These are phyloP conservation scores for Asterionellopsis glacialis DNA, from an alignment of 108 stramenopile genomes.

Conservation along the genomic window DNA sequence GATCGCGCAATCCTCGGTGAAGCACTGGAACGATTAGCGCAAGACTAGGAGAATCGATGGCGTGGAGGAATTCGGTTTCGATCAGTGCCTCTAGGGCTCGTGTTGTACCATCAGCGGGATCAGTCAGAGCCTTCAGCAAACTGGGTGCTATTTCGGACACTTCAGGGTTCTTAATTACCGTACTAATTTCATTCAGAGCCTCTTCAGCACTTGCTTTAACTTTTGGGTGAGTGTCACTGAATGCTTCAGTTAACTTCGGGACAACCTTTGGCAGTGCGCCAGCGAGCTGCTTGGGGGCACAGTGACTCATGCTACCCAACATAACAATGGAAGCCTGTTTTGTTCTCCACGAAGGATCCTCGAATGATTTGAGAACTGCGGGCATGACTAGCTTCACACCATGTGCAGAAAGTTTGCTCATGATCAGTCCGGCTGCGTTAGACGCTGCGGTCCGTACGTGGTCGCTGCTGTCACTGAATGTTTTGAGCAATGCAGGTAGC, in stretches of 20 bases:
- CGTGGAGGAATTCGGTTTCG: conserved; percentile 92
- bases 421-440: conserved; percentile 83
- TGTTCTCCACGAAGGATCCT: conserved; percentile 96
- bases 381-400: conserved; percentile 98
- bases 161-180: conserved; percentile 97
- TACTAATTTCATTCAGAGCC: conserved; percentile 93
- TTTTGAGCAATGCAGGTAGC: conserved; percentile 90
- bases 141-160: conserved; percentile 70
- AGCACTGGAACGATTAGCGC: conserved; percentile 97
- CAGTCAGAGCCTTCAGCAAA: conserved; percentile 88
- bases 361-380: conserved; percentile 89
- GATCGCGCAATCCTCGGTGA: conserved; percentile 92
- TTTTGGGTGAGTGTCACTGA: conserved; percentile 96
- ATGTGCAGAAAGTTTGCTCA: conserved; percentile 94
- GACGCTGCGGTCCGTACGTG: conserved; percentile 91
- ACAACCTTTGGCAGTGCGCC: conserved; percentile 94
- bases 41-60: conserved; percentile 97
- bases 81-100: conserved; percentile 81
- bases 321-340: conserved; percentile 95
- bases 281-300: conserved; percentile 97
- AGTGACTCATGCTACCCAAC: conserved; percentile 96
- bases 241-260: conserved; percentile 94
- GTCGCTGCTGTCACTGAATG: conserved; percentile 91
- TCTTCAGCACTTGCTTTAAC: conserved; percentile 88
- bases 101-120: conserved; percentile 64